phyloP scores from a whole-genome alignment of 2,329 filamentous ascomycete species.

The Colletotrichum acutatum region DNA sequence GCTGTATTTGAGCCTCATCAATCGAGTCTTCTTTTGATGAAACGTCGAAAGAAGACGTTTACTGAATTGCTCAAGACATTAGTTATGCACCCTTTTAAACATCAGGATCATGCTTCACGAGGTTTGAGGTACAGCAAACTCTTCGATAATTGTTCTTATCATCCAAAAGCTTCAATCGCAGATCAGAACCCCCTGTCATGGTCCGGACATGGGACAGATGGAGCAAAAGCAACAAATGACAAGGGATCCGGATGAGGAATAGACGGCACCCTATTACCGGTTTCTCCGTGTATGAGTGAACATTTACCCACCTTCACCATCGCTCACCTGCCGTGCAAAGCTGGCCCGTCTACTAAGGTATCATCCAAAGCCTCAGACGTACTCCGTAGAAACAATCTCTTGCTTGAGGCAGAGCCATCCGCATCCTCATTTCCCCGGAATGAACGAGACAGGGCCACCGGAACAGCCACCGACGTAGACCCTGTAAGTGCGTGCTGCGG shows the following conservation, averaged over 20 bases:
- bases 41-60: not conserved
- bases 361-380: not conserved
- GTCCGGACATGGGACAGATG: not conserved
- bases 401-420: not conserved
- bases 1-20: slow-evolving; percentile 25
- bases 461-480: slow-evolving; percentile 22
- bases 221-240: not conserved
- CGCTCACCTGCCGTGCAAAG: not conserved
- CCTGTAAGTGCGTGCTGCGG: not conserved
- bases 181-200: not conserved
- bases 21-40: not conserved
- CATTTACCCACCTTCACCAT: not conserved
- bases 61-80: not conserved
- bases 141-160: not conserved
- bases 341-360: not conserved
- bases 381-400: not conserved
- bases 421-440: not conserved
- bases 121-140: not conserved
- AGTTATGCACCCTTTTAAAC: not conserved
- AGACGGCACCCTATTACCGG: not conserved
- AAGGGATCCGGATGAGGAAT: not conserved
- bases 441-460: not conserved
- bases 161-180: not conserved
- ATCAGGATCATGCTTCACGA: not conserved
- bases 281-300: not conserved